These are phyloP conservation scores for Chloris gayana DNA, from an alignment of 176 grass and related monocot species.

Conservation along the genomic window DNA sequence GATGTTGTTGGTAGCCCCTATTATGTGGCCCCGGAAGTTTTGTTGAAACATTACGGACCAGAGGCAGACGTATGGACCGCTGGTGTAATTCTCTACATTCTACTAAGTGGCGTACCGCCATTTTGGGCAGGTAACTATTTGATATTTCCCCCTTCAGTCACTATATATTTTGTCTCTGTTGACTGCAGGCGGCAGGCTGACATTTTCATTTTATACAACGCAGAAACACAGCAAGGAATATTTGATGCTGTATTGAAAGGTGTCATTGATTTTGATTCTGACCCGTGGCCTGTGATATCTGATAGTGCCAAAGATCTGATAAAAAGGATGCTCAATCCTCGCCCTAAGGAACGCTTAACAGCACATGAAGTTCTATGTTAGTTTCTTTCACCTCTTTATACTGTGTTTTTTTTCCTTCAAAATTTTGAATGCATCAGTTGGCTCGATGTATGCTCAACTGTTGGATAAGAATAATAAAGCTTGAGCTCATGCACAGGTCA, in stretches of 20 bases:
- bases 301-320: constrained; percentile 96
- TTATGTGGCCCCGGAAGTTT: constrained; percentile 89
- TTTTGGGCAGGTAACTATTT: constrained; percentile 62
- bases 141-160: neutral
- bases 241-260: constrained; percentile 98
- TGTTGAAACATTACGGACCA: constrained; percentile 71
- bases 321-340: constrained; percentile 82
- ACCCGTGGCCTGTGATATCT: constrained; percentile 97
- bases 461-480: constrained; percentile 43
- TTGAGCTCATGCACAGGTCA: constrained; percentile 62
- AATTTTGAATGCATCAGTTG: constrained; percentile 6
- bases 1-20: constrained; percentile 98
- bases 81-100: constrained; percentile 90
- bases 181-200: constrained; percentile 19
- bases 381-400: constrained; percentile 38
- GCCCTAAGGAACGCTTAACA: constrained; percentile 60
- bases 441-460: constrained; percentile 30
- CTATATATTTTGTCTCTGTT: neutral
- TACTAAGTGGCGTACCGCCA: constrained; percentile 86
- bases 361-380: constrained; percentile 96
- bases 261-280: constrained; percentile 90
- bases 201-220: constrained; percentile 37
- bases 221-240: constrained; percentile 99
- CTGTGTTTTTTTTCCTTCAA: constrained; percentile 4
- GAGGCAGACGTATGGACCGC: constrained; percentile 95